Conservation (phyloP, 768 basidiomycete species). For the Russula foetens region DNA sequence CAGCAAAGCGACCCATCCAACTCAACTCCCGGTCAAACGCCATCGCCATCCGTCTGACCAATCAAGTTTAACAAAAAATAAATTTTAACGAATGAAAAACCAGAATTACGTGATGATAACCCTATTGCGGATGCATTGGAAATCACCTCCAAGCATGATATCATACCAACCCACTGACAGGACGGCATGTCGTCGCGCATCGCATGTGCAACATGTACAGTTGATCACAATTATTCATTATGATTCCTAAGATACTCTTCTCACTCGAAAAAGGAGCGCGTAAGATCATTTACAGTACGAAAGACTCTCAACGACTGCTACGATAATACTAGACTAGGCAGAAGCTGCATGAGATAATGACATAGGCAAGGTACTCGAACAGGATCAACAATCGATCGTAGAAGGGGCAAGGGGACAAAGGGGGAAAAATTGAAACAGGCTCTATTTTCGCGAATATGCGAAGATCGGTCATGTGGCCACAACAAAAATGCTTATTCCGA, state of each 20-base stretch:
- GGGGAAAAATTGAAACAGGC: neutral
- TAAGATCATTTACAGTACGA: neutral
- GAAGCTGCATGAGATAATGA: neutral
- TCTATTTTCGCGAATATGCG: neutral
- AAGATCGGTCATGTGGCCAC: neutral
- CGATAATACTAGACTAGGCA: slow-evolving; percentile 6
- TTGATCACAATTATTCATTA: neutral
- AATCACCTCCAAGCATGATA: no score
- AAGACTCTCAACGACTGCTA: slow-evolving; percentile 9
- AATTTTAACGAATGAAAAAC: no score
- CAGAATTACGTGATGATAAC: no score
- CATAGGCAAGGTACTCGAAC: neutral
- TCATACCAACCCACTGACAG: no score
- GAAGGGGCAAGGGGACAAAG: neutral
- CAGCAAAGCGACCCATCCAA: neutral
- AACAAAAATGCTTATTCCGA: slow-evolving; percentile 26
- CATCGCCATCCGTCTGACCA: no score
- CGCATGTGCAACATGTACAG: no score
- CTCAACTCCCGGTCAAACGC: no score
- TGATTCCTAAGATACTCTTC: neutral
- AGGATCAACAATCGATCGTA: slow-evolving; percentile 6
- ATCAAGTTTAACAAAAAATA: no score
- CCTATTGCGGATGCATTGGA: no score
- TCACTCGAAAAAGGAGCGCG: neutral
- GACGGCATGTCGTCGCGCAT: no score